A percentile compares a stretch with the other conserved stretches of the same genome.
phyloP scores from a whole-genome alignment of 768 basidiomycete genomes.

The Pulveroboletus frians region DNA sequence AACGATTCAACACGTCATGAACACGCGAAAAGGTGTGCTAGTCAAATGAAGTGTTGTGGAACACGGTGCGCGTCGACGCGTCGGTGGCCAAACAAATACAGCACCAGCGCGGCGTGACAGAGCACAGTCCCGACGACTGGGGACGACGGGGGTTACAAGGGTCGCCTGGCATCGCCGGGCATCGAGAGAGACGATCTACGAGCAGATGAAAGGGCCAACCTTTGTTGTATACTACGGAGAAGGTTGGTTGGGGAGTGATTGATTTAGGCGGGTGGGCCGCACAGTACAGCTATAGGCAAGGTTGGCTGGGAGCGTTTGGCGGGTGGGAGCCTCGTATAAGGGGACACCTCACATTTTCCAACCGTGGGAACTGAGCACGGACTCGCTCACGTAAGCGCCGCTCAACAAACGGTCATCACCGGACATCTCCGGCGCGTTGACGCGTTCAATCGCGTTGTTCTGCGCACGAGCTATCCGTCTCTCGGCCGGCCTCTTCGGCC shows the following conservation, averaged over 20 bases:
- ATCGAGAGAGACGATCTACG: conserved; percentile 24
- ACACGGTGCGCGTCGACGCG: conserved; percentile 35
- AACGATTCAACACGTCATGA: conserved; percentile 37
- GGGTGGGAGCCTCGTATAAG: conserved; percentile 37
- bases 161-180: conserved; percentile 12
- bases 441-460: conserved; percentile 15
- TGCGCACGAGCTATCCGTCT: background rate
- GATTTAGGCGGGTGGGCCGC: conserved; percentile 33
- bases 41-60: conserved; percentile 24
- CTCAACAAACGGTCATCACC: conserved; percentile 27
- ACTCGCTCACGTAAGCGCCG: conserved; percentile 32
- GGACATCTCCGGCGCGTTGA: conserved; percentile 23
- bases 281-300: conserved; percentile 35
- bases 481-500: conserved; percentile 24
- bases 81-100: conserved; percentile 35
- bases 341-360: conserved; percentile 25
- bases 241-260: conserved; percentile 20
- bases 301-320: conserved; percentile 34
- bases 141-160: conserved; percentile 7
- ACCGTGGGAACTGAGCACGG: conserved; percentile 34
- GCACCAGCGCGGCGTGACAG: conserved; percentile 18
- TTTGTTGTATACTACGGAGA: conserved; percentile 28
- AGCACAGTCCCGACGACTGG: conserved; percentile 25
- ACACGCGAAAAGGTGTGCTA: conserved; percentile 29
- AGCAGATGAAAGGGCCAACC: conserved; percentile 23